Evolutionary conservation across 306 rosid species (phyloP).

Genomic region (Begonia fuchsioides): DNA sequence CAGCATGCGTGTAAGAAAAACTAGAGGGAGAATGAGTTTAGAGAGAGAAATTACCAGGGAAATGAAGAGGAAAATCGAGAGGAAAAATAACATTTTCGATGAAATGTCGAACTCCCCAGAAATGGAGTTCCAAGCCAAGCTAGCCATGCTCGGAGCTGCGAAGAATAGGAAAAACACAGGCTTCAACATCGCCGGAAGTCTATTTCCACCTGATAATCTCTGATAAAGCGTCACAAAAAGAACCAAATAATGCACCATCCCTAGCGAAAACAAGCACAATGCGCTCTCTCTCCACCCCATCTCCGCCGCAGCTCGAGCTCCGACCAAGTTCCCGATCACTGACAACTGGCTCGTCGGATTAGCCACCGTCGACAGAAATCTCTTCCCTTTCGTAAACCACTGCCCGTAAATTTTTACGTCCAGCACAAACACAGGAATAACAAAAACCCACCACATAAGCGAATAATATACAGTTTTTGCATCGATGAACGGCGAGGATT

Average conservation of each 20-base stretch:
- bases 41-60: slow-evolving; percentile 10
- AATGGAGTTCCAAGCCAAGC: slow-evolving; percentile 21
- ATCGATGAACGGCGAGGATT: slow-evolving; percentile 17
- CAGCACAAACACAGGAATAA: slow-evolving; percentile 9
- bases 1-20: too few relatives aligned
- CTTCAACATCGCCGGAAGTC: slow-evolving; percentile 10
- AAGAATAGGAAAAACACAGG: slow-evolving; percentile 22
- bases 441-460: slow-evolving; percentile 12
- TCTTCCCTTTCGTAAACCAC: slow-evolving; percentile 23
- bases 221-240: slow-evolving; percentile 25
- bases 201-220: slow-evolving; percentile 9
- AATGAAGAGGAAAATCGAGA: slow-evolving; percentile 17
- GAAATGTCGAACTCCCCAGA: slow-evolving; percentile 11
- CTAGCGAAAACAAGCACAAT: slow-evolving; percentile 13
- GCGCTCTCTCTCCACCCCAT: slow-evolving; percentile 18
- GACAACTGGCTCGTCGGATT: slow-evolving; percentile 20
- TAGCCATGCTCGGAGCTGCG: slow-evolving; percentile 21
- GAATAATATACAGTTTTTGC: slow-evolving; percentile 4
- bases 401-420: slow-evolving; percentile 23
- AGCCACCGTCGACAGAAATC: slow-evolving; percentile 17
- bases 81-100: slow-evolving; percentile 20
- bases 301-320: slow-evolving; percentile 16
- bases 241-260: slow-evolving; percentile 21
- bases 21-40: background rate
- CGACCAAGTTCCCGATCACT: slow-evolving; percentile 21